These are phyloP conservation scores for Aspergillus aculeatus DNA, from an alignment of 2,329 filamentous ascomycete genomes.

Conservation along the genomic window DNA sequence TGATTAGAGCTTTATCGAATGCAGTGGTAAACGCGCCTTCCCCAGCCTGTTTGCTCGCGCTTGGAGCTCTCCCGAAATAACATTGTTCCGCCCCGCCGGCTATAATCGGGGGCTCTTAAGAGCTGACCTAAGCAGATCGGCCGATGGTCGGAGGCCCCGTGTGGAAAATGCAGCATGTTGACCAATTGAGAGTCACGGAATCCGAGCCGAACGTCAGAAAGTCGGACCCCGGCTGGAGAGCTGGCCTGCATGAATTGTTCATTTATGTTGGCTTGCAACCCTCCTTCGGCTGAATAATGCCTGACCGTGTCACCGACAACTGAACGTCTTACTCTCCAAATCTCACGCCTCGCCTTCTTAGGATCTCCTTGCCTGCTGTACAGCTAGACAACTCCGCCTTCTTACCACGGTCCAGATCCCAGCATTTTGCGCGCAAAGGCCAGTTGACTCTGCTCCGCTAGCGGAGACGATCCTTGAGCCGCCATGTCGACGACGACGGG, in stretches of 20 bases:
- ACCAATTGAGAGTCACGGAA: slow-evolving; percentile 4
- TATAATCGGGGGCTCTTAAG: slow-evolving; percentile 9
- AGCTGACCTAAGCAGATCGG: slow-evolving; percentile 1
- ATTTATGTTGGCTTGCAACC: background rate
- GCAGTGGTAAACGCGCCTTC: background rate
- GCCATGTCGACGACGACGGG: slow-evolving; percentile 57
- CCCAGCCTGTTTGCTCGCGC: slow-evolving; percentile 17
- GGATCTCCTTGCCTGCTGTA: background rate
- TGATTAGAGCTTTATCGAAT: background rate
- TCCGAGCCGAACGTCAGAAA: background rate
- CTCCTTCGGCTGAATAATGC: background rate
- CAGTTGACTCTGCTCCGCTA: slow-evolving; percentile 15
- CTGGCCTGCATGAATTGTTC: slow-evolving; percentile 2
- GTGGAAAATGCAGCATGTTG: background rate
- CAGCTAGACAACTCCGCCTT: background rate
- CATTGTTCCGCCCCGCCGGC: slow-evolving; percentile 21
- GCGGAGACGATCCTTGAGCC: slow-evolving; percentile 13
- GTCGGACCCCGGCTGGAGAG: background rate
- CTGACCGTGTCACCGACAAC: background rate
- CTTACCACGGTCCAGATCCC: background rate
- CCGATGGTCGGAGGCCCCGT: slow-evolving; percentile 20
- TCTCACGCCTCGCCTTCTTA: background rate
- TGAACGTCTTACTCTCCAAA: background rate
- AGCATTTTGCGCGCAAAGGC: background rate
- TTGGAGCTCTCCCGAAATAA: slow-evolving; percentile 12